Evolutionary conservation across 208 protist genomes (phyloP).

Genomic region (Porcisia deanei): DNA sequence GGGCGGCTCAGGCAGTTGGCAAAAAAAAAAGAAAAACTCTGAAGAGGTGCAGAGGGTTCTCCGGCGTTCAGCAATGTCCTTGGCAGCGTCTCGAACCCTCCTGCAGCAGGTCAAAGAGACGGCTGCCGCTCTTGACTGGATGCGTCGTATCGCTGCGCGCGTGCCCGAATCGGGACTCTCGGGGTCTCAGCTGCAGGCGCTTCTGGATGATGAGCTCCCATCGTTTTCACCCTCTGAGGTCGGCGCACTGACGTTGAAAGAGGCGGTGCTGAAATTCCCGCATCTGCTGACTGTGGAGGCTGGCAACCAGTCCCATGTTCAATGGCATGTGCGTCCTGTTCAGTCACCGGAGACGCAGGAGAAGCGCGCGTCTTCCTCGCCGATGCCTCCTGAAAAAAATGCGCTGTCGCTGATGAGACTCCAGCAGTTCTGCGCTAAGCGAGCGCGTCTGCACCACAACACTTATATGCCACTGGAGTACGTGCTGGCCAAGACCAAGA

Average conservation of each 20-base stretch:
- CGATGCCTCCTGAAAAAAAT: constrained; percentile 16
- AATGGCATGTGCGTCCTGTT: constrained; percentile 42
- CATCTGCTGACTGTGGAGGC: constrained; percentile 46
- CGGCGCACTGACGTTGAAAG: constrained; percentile 50
- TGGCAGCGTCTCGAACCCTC: neutral
- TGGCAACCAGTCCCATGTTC: constrained; percentile 9
- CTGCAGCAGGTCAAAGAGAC: neutral
- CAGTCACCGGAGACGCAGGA: neutral
- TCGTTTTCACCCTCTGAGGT: constrained; percentile 42
- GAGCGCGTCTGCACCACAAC: constrained; percentile 9
- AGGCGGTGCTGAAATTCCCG: constrained; percentile 49
- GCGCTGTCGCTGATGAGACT: constrained; percentile 11
- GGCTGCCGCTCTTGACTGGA: constrained; percentile 5
- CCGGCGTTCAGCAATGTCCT: neutral
- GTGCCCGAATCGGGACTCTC: constrained; percentile 41
- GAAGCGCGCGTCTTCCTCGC: constrained; percentile 12
- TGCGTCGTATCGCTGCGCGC: constrained; percentile 43
- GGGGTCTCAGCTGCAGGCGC: constrained; percentile 56
- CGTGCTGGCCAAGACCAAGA: constrained; percentile 33
- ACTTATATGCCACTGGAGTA: constrained; percentile 42
- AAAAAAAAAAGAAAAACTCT: neutral
- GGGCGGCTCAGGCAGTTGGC: neutral
- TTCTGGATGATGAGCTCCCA: constrained; percentile 64
- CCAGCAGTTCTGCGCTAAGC: constrained; percentile 25
- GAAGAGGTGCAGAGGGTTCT: neutral